A percentile compares a stretch with the other conserved stretches of the same genome.
Evolutionary conservation across 495 filamentous ascomycete species (phyloP).

Genomic region (Tuber magnatum): DNA sequence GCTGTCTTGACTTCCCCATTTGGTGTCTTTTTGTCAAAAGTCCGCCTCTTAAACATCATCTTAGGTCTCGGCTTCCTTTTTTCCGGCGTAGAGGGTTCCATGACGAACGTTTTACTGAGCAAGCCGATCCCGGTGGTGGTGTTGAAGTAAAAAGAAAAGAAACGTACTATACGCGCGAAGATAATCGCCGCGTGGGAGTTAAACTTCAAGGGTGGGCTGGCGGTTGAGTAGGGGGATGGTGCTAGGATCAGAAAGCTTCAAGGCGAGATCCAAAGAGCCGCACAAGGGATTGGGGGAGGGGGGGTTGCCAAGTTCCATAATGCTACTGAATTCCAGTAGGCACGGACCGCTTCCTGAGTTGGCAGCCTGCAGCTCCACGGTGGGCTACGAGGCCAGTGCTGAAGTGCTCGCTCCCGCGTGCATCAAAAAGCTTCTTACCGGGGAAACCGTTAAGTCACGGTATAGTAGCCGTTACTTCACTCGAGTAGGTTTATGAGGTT

Average conservation of each 20-base stretch:
- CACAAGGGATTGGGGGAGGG: neutral
- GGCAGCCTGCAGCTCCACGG: too few relatives aligned
- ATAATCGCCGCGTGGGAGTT: neutral
- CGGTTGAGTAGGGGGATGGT: neutral
- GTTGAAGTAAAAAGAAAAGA: constrained; percentile 15
- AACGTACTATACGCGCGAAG: constrained; percentile 29
- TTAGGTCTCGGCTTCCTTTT: constrained; percentile 13
- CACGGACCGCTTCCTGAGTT: neutral
- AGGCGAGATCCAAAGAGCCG: neutral
- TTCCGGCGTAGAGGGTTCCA: constrained; percentile 16
- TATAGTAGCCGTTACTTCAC: too few relatives aligned
- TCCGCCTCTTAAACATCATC: constrained; percentile 28
- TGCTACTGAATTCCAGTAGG: neutral
- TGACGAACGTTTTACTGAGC: constrained; percentile 13
- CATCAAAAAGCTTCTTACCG: too few relatives aligned
- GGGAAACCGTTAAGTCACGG: too few relatives aligned
- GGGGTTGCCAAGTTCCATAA: neutral
- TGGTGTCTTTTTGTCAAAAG: constrained; percentile 10
- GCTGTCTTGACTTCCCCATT: neutral
- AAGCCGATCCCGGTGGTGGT: neutral
- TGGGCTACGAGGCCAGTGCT: too few relatives aligned
- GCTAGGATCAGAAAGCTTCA: neutral
- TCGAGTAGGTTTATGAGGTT: too few relatives aligned
- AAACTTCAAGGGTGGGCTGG: neutral
- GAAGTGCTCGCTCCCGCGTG: too few relatives aligned